Conservation (phyloP, 805 yeast genomes). For the Candida hispaniensis region DNA sequence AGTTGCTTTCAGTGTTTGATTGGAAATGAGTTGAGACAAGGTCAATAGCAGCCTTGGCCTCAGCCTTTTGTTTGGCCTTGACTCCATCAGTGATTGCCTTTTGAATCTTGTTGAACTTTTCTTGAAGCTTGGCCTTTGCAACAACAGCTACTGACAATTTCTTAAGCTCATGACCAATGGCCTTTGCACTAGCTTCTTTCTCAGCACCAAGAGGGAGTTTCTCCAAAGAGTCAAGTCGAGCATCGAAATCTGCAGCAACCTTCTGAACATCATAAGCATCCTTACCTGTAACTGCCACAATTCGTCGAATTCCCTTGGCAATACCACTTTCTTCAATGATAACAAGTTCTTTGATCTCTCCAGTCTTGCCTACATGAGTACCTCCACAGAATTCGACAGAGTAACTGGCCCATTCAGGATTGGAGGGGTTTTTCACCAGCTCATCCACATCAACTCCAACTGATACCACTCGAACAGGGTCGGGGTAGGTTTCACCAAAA, state of each 20-base stretch:
- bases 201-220: constrained; percentile 58
- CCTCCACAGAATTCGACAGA: constrained; percentile 99
- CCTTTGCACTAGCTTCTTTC: constrained; percentile 77
- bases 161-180: constrained; percentile 72
- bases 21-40: constrained; percentile 62
- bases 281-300: constrained; percentile 90
- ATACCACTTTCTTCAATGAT: constrained; percentile 92
- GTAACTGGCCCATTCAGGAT: constrained; percentile 60
- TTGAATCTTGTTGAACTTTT: constrained; percentile 65
- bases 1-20: constrained; percentile 41
- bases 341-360: constrained; percentile 85
- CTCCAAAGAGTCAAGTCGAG: constrained; percentile 47
- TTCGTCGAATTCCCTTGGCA: constrained; percentile 97
- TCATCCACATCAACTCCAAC: constrained; percentile 87
- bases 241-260: constrained; percentile 61
- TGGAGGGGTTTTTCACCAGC: constrained; percentile 57
- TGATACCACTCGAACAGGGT: constrained; percentile 96
- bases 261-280: constrained; percentile 88
- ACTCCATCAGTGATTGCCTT: constrained; percentile 80
- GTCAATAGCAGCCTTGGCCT: constrained; percentile 69
- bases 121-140: constrained; percentile 64
- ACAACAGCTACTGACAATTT: constrained; percentile 73
- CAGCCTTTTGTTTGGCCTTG: constrained; percentile 81
- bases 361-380: constrained; percentile 87
- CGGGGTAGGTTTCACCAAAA: constrained; percentile 97